A percentile compares a stretch with the other conserved stretches of the same genome.
Evolutionary conservation across 495 filamentous ascomycete species (phyloP).

Genomic region (Stereocaulon alpinum): DNA sequence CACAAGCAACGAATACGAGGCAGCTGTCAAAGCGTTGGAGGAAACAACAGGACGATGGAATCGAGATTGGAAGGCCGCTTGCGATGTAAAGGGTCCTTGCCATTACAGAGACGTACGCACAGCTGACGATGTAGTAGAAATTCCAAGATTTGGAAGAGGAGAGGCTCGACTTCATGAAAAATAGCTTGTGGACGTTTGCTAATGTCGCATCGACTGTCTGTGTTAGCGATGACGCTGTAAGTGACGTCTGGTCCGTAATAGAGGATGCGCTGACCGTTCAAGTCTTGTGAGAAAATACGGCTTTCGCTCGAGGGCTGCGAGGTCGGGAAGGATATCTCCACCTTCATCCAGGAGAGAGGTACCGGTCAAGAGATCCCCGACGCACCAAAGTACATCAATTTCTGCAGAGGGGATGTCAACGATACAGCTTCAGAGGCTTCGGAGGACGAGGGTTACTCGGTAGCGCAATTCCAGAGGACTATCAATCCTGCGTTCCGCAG

Average conservation of each 20-base stretch:
- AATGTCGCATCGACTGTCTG: conserved; percentile 98
- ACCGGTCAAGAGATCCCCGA: conserved; percentile 97
- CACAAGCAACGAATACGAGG: conserved; percentile 88
- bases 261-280: conserved; percentile 19
- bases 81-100: conserved; percentile 50
- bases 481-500: conserved; percentile 93
- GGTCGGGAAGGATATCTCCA: conserved; percentile 86
- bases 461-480: conserved; percentile 87
- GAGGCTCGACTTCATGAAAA: conserved; percentile 90
- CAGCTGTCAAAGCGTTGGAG: conserved; percentile 82
- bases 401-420: conserved; percentile 79
- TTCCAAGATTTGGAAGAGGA: conserved; percentile 99
- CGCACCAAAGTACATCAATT: conserved; percentile 96
- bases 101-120: background rate
- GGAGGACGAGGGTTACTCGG: conserved; percentile 77
- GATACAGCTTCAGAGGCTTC: conserved; percentile 74
- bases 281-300: conserved; percentile 94
- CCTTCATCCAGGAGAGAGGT: conserved; percentile 80
- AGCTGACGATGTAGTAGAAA: conserved; percentile 48
- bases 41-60: conserved; percentile 97
- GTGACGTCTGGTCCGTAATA: conserved; percentile 20
- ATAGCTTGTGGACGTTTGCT: conserved; percentile 93
- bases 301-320: conserved; percentile 90
- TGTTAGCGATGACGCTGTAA: conserved; percentile 85
- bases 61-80: conserved; percentile 91